Evolutionary conservation across 208 protist genomes (phyloP).

Genomic region (Leishmania tarentolae): DNA sequence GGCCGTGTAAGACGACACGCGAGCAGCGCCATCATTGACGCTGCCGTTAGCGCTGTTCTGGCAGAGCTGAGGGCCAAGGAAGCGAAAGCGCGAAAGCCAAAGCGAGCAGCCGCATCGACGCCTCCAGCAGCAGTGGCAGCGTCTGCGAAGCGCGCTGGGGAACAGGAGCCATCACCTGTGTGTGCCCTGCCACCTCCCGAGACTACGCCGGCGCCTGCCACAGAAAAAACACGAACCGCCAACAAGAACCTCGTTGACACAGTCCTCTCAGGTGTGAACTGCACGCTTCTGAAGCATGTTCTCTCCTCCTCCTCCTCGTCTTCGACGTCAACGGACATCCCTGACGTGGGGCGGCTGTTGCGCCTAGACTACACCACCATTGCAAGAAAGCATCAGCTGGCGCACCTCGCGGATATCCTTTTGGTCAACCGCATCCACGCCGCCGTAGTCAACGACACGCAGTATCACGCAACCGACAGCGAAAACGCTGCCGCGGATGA

Average conservation of each 20-base stretch:
- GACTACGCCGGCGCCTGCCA: neutral
- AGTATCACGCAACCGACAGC: neutral
- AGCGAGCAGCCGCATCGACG: neutral
- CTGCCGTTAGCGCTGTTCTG: constrained; percentile 13
- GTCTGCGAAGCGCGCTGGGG: neutral
- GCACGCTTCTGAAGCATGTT: constrained; percentile 27
- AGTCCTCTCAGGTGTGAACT: constrained; percentile 24
- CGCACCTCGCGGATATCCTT: constrained; percentile 27
- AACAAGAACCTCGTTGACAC: constrained; percentile 10
- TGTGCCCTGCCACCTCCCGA: neutral
- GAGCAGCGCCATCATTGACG: constrained; percentile 7
- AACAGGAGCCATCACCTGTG: neutral
- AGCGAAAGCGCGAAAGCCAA: neutral
- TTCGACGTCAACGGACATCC: constrained; percentile 20
- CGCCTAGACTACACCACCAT: constrained; percentile 29
- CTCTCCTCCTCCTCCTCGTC: constrained; percentile 27
- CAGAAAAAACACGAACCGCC: neutral
- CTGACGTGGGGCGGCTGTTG: constrained; percentile 24
- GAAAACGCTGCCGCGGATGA: neutral
- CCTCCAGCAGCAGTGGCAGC: neutral
- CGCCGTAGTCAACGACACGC: constrained; percentile 23
- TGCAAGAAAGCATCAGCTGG: neutral
- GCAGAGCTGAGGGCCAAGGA: constrained; percentile 6
- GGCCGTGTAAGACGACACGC: constrained; percentile 16
- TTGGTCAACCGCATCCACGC: constrained; percentile 39